Evolutionary conservation across 139 green algal species (phyloP).

Genomic region (Picochlorum sp.): DNA sequence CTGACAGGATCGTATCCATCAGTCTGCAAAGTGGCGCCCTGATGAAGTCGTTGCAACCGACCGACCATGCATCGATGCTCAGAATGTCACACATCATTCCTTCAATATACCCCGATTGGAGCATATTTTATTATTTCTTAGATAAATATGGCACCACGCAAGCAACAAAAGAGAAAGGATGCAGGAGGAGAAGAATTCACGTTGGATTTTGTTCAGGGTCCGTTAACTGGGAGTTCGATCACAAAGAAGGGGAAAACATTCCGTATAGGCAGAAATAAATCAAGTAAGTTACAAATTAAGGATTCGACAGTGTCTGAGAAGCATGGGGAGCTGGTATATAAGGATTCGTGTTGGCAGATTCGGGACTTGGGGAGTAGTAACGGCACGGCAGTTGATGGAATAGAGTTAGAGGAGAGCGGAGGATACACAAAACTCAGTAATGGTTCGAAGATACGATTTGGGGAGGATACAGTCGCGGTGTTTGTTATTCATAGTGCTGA

Average conservation of each 20-base stretch:
- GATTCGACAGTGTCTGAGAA: slow-evolving; percentile 52
- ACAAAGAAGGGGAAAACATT: background rate
- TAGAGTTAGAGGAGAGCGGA: slow-evolving; percentile 12
- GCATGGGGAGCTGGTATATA: slow-evolving; percentile 50
- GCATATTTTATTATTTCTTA: no score
- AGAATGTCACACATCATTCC: no score
- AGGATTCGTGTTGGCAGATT: slow-evolving; percentile 32
- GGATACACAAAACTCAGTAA: slow-evolving; percentile 6
- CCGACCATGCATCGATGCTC: no score
- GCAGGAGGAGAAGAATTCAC: background rate
- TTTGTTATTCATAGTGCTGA: slow-evolving; percentile 6
- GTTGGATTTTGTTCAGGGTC: slow-evolving; percentile 5
- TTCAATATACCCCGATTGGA: no score
- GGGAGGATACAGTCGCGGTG: background rate
- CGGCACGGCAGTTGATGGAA: slow-evolving; percentile 48
- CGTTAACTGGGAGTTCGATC: background rate
- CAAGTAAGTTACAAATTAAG: slow-evolving; percentile 50
- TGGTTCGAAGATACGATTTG: background rate
- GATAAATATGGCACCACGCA: no score
- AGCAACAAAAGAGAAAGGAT: no score
- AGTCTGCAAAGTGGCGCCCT: no score
- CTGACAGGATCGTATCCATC: no score
- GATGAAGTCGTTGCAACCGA: no score
- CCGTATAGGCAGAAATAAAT: slow-evolving; percentile 20
- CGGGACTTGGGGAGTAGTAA: slow-evolving; percentile 58